These are phyloP conservation scores for Lasiosphaeria hispida DNA, from an alignment of 495 filamentous ascomycete genomes.

Conservation along the genomic window DNA sequence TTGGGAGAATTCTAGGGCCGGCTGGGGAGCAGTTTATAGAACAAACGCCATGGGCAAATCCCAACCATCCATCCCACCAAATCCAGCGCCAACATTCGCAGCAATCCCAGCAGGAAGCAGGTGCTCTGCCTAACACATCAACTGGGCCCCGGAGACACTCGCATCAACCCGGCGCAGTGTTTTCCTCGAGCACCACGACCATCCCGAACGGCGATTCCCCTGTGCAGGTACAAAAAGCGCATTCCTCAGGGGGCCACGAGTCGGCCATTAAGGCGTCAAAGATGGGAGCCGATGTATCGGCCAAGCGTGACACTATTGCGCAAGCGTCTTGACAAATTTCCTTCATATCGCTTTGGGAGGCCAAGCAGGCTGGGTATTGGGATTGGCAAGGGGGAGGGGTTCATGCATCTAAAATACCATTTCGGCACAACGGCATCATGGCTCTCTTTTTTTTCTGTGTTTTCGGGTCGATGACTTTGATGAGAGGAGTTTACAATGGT, in stretches of 20 bases:
- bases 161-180: conserved; percentile 30
- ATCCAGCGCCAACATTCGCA: conserved; percentile 37
- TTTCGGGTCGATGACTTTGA: background rate
- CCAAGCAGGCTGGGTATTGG: background rate
- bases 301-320: conserved; percentile 28
- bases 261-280: conserved; percentile 19
- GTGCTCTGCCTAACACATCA: conserved; percentile 25
- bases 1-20: conserved; percentile 47
- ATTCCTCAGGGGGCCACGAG: conserved; percentile 20
- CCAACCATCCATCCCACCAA: conserved; percentile 73
- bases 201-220: conserved; percentile 29
- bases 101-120: conserved; percentile 31
- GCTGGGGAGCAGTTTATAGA: conserved; percentile 82
- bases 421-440: background rate
- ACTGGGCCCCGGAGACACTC: conserved; percentile 32
- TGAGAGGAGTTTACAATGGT: background rate
- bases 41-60: conserved; percentile 83
- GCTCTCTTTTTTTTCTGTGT: background rate
- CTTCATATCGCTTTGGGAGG: conserved; percentile 2
- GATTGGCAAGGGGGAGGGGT: background rate
- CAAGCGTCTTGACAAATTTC: conserved; percentile 22
- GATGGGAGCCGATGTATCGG: conserved; percentile 16
- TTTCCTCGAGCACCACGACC: conserved; percentile 24
- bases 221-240: conserved; percentile 22
- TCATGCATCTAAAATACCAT: background rate